These are phyloP conservation scores for Williopsis jadinii DNA, from an alignment of 1,139 yeast species.

Conservation along the genomic window DNA sequence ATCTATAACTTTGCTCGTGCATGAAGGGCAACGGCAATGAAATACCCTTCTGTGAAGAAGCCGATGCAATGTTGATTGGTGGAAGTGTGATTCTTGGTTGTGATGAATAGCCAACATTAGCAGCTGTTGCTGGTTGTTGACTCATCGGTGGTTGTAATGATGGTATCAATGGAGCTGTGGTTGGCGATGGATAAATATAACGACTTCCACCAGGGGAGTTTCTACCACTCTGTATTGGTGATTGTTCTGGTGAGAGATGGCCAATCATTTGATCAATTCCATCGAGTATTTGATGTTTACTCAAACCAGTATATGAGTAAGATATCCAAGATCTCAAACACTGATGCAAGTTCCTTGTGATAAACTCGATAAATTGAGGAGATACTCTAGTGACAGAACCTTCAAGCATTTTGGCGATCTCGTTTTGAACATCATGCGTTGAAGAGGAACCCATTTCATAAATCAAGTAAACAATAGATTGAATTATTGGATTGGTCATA, in stretches of 20 bases:
- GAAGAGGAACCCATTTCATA: slow-evolving; percentile 15
- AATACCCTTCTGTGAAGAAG: too few species aligned
- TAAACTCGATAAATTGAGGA: slow-evolving; percentile 2
- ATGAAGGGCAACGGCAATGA: slow-evolving; percentile 1
- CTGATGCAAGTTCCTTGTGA: slow-evolving; percentile 4
- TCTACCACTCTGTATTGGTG: slow-evolving; percentile 1
- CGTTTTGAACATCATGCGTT: neutral
- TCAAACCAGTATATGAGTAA: slow-evolving; percentile 1
- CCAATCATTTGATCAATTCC: slow-evolving; percentile 1
- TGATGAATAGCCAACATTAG: neutral
- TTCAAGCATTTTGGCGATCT: slow-evolving; percentile 1
- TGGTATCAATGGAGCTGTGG: neutral
- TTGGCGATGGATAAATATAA: neutral
- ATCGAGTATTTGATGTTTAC: slow-evolving; percentile 1
- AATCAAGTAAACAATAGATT: slow-evolving; percentile 16
- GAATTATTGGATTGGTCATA: slow-evolving; percentile 15
- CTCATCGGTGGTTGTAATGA: neutral
- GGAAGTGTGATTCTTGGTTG: slow-evolving; percentile 6
- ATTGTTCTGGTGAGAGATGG: neutral
- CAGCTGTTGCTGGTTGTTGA: neutral
- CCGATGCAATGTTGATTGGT: slow-evolving; percentile 4
- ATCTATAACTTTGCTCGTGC: slow-evolving; percentile 2
- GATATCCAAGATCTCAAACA: slow-evolving; percentile 5
- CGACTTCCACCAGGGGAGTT: neutral
- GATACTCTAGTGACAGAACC: slow-evolving; percentile 1